These are phyloP conservation scores for Penicillium nordicum DNA, from an alignment of 2,329 filamentous ascomycete species.

Conservation along the genomic window DNA sequence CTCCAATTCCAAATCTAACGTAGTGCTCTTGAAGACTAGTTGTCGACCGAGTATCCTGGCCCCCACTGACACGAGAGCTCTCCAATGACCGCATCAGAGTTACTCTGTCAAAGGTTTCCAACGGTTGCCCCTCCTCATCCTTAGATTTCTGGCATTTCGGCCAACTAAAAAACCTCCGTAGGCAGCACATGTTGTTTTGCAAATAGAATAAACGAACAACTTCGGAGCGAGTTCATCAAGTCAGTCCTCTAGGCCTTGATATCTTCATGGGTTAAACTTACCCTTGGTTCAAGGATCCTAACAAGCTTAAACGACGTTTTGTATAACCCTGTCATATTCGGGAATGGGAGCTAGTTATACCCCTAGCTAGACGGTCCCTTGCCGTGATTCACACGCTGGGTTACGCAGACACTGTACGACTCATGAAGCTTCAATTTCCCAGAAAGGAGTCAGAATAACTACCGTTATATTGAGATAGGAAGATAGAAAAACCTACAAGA, in stretches of 20 bases:
- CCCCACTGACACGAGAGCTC: neutral
- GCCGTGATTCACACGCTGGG: neutral
- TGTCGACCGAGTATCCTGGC: neutral
- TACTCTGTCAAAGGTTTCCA: slow-evolving; percentile 1
- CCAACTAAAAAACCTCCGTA: slow-evolving; percentile 18
- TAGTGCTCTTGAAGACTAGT: slow-evolving; percentile 15
- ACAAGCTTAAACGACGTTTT: too few species aligned
- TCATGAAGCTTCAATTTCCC: neutral
- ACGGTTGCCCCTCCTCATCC: slow-evolving; percentile 11
- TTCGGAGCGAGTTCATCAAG: neutral
- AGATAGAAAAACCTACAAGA: too few species aligned
- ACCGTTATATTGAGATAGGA: neutral
- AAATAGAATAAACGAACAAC: too few species aligned
- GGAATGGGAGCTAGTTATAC: neutral
- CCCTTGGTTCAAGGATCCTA: neutral
- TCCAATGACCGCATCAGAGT: slow-evolving; percentile 10
- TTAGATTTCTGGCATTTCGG: slow-evolving; percentile 6
- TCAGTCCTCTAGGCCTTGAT: neutral
- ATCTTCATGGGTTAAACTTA: neutral
- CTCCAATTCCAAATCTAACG: slow-evolving; percentile 23
- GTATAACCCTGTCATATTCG: neutral
- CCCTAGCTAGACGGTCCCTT: neutral
- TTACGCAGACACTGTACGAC: slow-evolving; percentile 11
- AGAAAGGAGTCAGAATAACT: too few species aligned
- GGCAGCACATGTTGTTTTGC: slow-evolving; percentile 11